phyloP scores from a whole-genome alignment of 2,329 filamentous ascomycete genomes.

The Lecanicillium sp. region DNA sequence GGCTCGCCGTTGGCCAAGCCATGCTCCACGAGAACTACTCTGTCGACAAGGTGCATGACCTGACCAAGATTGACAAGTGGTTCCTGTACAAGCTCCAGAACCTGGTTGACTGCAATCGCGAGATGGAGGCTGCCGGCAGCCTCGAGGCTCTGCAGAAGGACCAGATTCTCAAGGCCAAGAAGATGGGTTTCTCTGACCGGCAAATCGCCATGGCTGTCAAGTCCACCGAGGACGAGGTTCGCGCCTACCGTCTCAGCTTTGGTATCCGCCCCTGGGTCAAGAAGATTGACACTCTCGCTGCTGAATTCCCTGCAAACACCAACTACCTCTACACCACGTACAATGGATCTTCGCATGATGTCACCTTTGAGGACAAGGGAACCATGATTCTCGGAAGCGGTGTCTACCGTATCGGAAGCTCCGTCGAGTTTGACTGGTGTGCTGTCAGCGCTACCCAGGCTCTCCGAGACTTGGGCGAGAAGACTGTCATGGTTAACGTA shows the following conservation, averaged over 20 bases:
- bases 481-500: slow-evolving; percentile 95
- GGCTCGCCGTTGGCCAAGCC: slow-evolving; percentile 94
- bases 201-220: slow-evolving; percentile 86
- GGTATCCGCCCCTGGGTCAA: slow-evolving; percentile 94
- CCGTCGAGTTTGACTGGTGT: slow-evolving; percentile 98
- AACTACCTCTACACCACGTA: slow-evolving; percentile 98
- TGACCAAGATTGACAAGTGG: slow-evolving; percentile 99
- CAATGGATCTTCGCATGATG: slow-evolving; percentile 89
- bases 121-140: slow-evolving; percentile 76
- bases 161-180: slow-evolving; percentile 84
- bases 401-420: slow-evolving; percentile 95
- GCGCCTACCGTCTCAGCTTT: slow-evolving; percentile 74
- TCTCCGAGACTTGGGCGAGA: slow-evolving; percentile 79
- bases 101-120: slow-evolving; percentile 81
- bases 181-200: slow-evolving; percentile 93
- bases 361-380: slow-evolving; percentile 87
- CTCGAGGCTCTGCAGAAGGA: slow-evolving; percentile 83
- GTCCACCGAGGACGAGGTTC: slow-evolving; percentile 81
- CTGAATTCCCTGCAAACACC: slow-evolving; percentile 89
- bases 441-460: slow-evolving; percentile 83
- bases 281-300: slow-evolving; percentile 95
- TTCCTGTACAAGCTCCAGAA: slow-evolving; percentile 98
- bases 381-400: slow-evolving; percentile 84
- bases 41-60: slow-evolving; percentile 81
- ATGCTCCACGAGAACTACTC: slow-evolving; percentile 97